Evolutionary conservation across 305 asterid species (phyloP).

Genomic region (Fraxinus velutina): DNA sequence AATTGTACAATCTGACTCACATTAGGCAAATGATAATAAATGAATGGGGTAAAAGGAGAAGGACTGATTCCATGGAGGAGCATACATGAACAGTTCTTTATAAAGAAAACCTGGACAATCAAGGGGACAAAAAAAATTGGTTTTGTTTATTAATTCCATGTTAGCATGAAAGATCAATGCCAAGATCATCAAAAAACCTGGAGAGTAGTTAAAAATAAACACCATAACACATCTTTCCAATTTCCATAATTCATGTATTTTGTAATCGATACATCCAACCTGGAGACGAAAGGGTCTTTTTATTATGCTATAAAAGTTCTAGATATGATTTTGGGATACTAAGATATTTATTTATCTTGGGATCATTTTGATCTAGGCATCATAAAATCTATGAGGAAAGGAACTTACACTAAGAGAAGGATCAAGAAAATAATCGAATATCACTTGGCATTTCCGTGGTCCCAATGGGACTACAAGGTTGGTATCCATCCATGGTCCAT

Average conservation of each 20-base stretch:
- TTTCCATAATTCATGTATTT: not conserved
- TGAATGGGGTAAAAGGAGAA: not conserved
- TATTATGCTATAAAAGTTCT: not conserved
- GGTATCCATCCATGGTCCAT: slow-evolving; percentile 98
- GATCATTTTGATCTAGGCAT: not conserved
- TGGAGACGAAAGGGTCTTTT: not conserved
- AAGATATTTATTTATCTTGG: not conserved
- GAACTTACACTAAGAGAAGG: slow-evolving; percentile 55
- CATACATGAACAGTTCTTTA: not conserved
- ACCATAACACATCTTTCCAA: not conserved
- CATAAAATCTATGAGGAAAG: not conserved
- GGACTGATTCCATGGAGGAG: not conserved
- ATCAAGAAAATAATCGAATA: slow-evolving; percentile 83
- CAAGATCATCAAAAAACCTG: not conserved
- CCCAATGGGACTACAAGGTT: slow-evolving; percentile 76
- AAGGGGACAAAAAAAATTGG: not conserved
- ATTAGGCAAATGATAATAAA: not conserved
- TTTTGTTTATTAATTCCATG: not conserved
- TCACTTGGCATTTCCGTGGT: slow-evolving; percentile 70
- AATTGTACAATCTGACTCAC: not conserved
- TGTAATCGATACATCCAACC: not conserved
- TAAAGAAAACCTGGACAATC: not conserved
- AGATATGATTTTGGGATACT: not conserved
- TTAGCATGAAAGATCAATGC: not conserved
- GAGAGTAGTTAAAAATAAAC: not conserved